Evolutionary conservation across 441 rosid species (phyloP).

Genomic region (Mallotus japonicus): DNA sequence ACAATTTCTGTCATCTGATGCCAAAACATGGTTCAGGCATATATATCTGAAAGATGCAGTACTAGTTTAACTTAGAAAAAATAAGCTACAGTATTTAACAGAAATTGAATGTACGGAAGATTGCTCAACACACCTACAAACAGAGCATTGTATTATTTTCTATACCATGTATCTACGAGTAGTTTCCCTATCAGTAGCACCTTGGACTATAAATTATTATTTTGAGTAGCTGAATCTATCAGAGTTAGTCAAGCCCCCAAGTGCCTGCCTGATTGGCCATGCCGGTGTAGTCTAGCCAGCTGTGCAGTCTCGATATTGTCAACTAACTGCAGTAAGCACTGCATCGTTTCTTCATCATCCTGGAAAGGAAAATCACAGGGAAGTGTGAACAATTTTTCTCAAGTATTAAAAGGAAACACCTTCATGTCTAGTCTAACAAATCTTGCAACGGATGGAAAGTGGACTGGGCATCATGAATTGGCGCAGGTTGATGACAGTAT

Average conservation of each 20-base stretch:
- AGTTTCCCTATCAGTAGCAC: not conserved
- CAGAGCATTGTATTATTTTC: not conserved
- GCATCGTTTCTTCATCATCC: constrained; percentile 76
- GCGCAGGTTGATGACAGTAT: not conserved
- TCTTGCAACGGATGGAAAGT: not conserved
- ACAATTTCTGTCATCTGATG: no score
- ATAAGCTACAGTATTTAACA: not conserved
- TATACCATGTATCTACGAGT: not conserved
- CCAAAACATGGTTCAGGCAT: no score
- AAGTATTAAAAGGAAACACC: no score
- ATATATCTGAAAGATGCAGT: no score
- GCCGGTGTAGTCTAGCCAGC: not conserved
- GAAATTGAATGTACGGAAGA: not conserved
- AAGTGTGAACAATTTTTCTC: not conserved
- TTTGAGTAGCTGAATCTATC: not conserved
- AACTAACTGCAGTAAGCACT: constrained; percentile 70
- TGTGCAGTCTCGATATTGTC: constrained; percentile 42
- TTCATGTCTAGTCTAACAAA: no score
- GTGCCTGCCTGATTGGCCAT: not conserved
- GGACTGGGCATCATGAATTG: not conserved
- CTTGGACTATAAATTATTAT: not conserved
- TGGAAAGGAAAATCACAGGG: constrained; percentile 21
- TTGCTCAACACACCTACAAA: not conserved
- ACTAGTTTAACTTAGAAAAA: not conserved
- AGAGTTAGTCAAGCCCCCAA: not conserved